These are phyloP conservation scores for Sporothrix curviconia DNA, from an alignment of 2,329 filamentous ascomycete species.

Conservation along the genomic window DNA sequence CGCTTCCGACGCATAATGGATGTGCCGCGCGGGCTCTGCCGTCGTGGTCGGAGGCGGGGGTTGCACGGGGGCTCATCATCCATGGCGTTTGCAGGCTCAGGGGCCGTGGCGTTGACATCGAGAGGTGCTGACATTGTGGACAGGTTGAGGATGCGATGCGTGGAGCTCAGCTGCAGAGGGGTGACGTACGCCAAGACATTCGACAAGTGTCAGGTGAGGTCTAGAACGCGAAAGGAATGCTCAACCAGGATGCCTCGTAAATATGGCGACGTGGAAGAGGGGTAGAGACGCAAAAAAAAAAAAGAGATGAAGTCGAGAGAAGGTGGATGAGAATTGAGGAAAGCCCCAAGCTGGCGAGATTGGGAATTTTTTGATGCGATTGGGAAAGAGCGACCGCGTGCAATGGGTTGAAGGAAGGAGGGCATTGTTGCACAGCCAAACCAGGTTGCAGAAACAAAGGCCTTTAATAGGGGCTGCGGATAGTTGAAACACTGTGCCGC, in stretches of 20 bases:
- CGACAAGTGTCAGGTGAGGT: no score
- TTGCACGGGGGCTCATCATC: background rate
- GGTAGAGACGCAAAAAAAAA: background rate
- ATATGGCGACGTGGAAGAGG: background rate
- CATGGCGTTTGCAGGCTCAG: background rate
- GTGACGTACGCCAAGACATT: conserved; percentile 12
- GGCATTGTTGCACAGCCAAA: background rate
- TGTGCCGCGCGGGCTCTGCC: no score
- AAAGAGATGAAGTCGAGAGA: background rate
- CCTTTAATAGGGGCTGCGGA: background rate
- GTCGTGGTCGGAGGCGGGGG: no score
- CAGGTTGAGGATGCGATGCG: background rate
- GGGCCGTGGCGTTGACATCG: background rate
- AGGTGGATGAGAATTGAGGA: background rate
- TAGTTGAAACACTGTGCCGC: background rate
- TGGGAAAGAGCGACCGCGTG: background rate
- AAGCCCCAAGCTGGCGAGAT: background rate
- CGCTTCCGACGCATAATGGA: background rate
- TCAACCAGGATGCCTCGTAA: no score
- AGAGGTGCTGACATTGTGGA: background rate
- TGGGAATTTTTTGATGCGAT: background rate
- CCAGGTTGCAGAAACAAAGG: background rate
- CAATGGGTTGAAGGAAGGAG: background rate
- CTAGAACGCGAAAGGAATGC: background rate
- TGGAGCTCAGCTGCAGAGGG: background rate